Base-by-base conservation (phyloP, 1,284 basidiomycete genomes). In the Heliocybe sulcata region DNA sequence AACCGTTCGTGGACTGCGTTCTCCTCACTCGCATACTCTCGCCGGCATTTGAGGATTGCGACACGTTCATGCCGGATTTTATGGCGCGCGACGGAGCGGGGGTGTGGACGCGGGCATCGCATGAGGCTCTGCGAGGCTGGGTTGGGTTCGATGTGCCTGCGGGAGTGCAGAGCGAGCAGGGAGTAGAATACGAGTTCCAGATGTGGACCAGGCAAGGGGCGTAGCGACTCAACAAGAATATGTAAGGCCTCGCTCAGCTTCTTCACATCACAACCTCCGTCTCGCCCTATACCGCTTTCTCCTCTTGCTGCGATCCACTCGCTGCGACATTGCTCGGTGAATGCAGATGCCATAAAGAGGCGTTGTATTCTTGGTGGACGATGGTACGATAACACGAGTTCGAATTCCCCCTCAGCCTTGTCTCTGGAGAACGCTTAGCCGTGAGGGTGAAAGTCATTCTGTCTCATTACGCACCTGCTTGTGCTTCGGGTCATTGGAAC, bases 401-500 rank as follows among this genome's bases (percentile, higher is more conserved):
- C 33, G 33, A 20, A n/a, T n/a, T n/a, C n/a, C n/a, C n/a, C n/a
- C 16, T 31, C 38, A 38, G 20, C 52, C 22, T 47, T 47, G 45
- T 19, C 45, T 47, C 45, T 47, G 25, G 8, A 47, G 35, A 25
- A 52, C 35, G 55, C 23, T 52, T 25, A 27, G 35, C 50, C 52
- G 29, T n/a, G n/a, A 57, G 33, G 47, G 52, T 47, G 2, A 35
- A 19, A 2, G 25, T 9, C 33, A 9, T 35, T 16, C 33, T 35
- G 33, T 9, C 16, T 35, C 45, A 10, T 53, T 48, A 73, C 84
- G 58, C 61, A 95, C 96, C 87, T 98, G 96, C 72, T 98, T 98
- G 72, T 98, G 96, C 72, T 97, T 98, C 3, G 95, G 91, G 67
- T 98, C 93, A 68, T 92, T 93, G 20, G 85, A 85, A 72, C 96